Conservation (phyloP, 2,329 filamentous ascomycete species). For the Fusarium nodosum region DNA sequence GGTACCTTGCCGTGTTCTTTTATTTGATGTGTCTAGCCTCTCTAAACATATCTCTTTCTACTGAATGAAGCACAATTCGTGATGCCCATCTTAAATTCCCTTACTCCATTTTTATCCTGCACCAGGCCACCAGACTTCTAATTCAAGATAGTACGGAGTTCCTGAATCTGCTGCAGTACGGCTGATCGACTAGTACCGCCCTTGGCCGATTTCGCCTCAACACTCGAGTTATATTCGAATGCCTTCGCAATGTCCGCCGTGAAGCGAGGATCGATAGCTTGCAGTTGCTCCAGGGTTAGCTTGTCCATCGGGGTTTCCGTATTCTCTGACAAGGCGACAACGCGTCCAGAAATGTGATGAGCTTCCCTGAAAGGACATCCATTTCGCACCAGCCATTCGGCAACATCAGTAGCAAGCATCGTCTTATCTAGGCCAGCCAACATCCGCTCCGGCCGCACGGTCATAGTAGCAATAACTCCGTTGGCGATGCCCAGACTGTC, state of each 20-base stretch:
- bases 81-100: too few relatives aligned
- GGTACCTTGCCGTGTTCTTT: not conserved
- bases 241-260: conserved; percentile 74
- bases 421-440: conserved; percentile 69
- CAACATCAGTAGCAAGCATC: conserved; percentile 76
- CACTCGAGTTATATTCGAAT: conserved; percentile 79
- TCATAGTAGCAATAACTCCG: conserved; percentile 77
- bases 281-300: conserved; percentile 74
- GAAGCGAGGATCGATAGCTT: conserved; percentile 76
- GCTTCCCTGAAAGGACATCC: conserved; percentile 71
- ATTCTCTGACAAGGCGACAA: conserved; percentile 78
- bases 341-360: conserved; percentile 80
- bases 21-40: not conserved
- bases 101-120: too few relatives aligned
- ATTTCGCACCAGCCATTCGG: conserved; percentile 72
- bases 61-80: too few relatives aligned
- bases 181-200: conserved; percentile 79
- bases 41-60: not conserved
- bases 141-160: conserved; percentile 48
- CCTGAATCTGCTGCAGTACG: conserved; percentile 72
- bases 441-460: conserved; percentile 78
- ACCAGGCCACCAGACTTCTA: not conserved
- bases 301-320: conserved; percentile 75
- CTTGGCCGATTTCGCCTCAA: conserved; percentile 76
- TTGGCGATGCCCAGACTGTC: conserved; percentile 82